Conservation (phyloP, 2,329 filamentous ascomycete species). For the Alternaria arbusti region DNA sequence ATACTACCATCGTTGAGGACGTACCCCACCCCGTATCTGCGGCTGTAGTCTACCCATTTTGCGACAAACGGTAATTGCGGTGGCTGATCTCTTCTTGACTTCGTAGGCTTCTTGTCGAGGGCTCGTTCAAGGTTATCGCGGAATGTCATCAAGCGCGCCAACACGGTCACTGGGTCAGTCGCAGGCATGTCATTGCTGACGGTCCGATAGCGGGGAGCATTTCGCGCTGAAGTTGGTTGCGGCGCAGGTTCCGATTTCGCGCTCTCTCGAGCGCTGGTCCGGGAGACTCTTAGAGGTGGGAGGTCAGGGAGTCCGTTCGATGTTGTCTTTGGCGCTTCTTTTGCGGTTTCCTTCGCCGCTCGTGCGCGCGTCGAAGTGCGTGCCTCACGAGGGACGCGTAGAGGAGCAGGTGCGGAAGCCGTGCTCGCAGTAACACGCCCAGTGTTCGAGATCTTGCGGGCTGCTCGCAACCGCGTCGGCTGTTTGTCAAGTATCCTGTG, state of each 20-base stretch:
- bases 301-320: slow-evolving; percentile 33
- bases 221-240: slow-evolving; percentile 26
- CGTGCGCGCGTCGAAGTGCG: slow-evolving; percentile 35
- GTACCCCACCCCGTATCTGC: slow-evolving; percentile 84
- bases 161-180: slow-evolving; percentile 54
- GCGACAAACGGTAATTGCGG: slow-evolving; percentile 64
- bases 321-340: slow-evolving; percentile 27
- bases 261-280: slow-evolving; percentile 22
- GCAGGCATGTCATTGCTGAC: slow-evolving; percentile 41
- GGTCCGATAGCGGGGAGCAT: slow-evolving; percentile 30
- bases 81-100: slow-evolving; percentile 56
- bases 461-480: slow-evolving; percentile 44
- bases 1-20: slow-evolving; percentile 83
- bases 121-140: slow-evolving; percentile 55
- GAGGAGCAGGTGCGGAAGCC: slow-evolving; percentile 35
- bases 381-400: slow-evolving; percentile 38
- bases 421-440: slow-evolving; percentile 39
- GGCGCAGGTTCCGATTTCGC: slow-evolving; percentile 27
- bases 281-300: slow-evolving; percentile 31
- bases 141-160: slow-evolving; percentile 53
- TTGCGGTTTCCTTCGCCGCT: slow-evolving; percentile 30
- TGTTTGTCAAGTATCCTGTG: slow-evolving; percentile 43
- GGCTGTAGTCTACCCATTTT: slow-evolving; percentile 89
- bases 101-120: slow-evolving; percentile 47
- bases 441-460: slow-evolving; percentile 46